Evolutionary conservation across 495 filamentous ascomycete genomes (phyloP).

Genomic region (Aspergillus hancockii): DNA sequence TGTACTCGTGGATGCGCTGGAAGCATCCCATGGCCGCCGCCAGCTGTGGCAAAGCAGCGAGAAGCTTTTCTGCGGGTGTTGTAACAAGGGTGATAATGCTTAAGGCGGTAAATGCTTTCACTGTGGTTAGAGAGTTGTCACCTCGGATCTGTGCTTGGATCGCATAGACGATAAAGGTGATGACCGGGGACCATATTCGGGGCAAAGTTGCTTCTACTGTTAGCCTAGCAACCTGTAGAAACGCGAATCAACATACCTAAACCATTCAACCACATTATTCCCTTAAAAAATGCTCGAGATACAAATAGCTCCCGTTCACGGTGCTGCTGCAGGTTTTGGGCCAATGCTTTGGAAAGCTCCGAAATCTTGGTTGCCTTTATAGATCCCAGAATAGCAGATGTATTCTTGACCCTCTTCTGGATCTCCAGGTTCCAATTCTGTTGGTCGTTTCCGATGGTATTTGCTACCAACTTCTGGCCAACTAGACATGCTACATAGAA

Average conservation of each 20-base stretch:
- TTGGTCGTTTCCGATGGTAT: constrained; percentile 3
- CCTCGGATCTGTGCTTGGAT: constrained; percentile 16
- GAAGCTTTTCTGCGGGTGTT: constrained; percentile 39
- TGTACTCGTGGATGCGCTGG: no score
- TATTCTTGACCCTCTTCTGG: constrained; percentile 9
- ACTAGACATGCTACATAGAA: constrained; percentile 6
- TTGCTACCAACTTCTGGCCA: constrained; percentile 8
- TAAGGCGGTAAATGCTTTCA: constrained; percentile 46
- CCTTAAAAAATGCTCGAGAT: constrained; percentile 6
- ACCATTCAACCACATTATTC: constrained; percentile 9
- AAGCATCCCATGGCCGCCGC: constrained; percentile 47
- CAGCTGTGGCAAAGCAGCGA: constrained; percentile 42
- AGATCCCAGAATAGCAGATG: constrained; percentile 1
- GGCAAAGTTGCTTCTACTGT: constrained; percentile 31
- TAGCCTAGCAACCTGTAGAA: background rate
- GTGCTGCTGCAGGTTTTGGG: background rate
- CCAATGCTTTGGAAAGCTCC: constrained; percentile 1
- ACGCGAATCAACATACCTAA: background rate
- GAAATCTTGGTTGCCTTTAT: constrained; percentile 7
- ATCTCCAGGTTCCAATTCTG: constrained; percentile 8
- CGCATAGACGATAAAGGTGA: constrained; percentile 40
- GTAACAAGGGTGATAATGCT: constrained; percentile 50
- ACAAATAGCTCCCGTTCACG: constrained; percentile 7
- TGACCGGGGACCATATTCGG: constrained; percentile 30
- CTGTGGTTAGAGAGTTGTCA: constrained; percentile 27